Base-by-base conservation (phyloP, 768 basidiomycete species). In the Pilatotrama ljubarskyi region DNA sequence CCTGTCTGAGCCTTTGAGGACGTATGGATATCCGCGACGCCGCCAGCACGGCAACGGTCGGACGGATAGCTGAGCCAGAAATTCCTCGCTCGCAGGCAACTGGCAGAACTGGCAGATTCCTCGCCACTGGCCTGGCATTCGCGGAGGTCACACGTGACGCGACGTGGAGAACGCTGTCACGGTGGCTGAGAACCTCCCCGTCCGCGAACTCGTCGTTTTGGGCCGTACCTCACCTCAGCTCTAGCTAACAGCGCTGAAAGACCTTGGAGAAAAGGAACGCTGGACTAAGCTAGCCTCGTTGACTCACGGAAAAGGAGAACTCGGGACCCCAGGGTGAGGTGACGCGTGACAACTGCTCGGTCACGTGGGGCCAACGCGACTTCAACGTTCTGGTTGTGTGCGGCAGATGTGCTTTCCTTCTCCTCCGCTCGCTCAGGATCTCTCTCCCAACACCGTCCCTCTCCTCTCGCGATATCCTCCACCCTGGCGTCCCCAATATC, bases 351-450 rank as follows among this genome's bases (percentile, higher is more conserved):
- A 25, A 5, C 9, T 42, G 40, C 41, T 62, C 64, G 63, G 54
- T 69, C 68, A 69, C 68, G 66, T 69, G 68, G 40, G 10, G 22
- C 42, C 40, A 69, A 66, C 68, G 68, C 68, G 68, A 66, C 61
- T 55, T 63, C 66, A 69, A 69, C 68, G 66, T 69, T 68, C 57
- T 48, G 52, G 51, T 48, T 46, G 63, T 54, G 51, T 35, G 40
- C 48, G 52, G 56, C 44, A n/a, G 32, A 52, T 46, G 50, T 52
- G 61, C 55, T 40, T 62, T 41, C 37, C 53, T 40, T 37, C 48
- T 47, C 49, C 47, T 49, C 51, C 59, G 15, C 35, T 48, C 41
- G 17, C 51, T 53, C 37, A 20, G 15, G 11, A 15, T 24, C 40
- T 35, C 20, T 26, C n/a, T 38, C 26, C 32, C 29, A 37, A 46